Percentiles rank a stretch among this genome's conserved stretches.
phyloP scores from a whole-genome alignment of 2,329 filamentous ascomycete species.

The Biscogniauxia sp. region DNA sequence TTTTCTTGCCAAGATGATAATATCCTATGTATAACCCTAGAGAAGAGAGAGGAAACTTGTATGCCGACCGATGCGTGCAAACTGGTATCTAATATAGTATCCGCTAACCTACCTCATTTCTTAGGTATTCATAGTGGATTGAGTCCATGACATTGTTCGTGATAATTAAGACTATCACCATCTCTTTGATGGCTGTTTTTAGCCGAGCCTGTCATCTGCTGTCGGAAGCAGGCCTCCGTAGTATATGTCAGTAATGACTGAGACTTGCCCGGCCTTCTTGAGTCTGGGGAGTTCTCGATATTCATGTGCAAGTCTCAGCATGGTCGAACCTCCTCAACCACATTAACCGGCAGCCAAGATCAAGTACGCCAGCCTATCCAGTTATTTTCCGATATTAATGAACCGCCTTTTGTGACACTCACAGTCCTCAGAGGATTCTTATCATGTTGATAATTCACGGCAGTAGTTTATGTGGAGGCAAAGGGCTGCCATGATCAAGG shows the following conservation, averaged over 20 bases:
- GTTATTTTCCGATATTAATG: constrained; percentile 28
- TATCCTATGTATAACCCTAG: not conserved
- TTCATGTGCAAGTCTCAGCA: constrained; percentile 22
- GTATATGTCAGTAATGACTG: constrained; percentile 8
- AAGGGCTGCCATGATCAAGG: not conserved
- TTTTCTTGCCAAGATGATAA: constrained; percentile 1
- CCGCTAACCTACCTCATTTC: not conserved
- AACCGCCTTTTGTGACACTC: constrained; percentile 22
- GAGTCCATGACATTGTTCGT: not conserved
- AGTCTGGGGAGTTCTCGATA: constrained; percentile 1
- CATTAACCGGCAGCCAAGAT: constrained; percentile 30
- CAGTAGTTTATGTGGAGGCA: constrained; percentile 14
- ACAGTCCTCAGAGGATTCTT: constrained; percentile 9
- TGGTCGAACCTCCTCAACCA: constrained; percentile 22
- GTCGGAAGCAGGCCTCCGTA: constrained; percentile 8
- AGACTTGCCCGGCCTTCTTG: not conserved
- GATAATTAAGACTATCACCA: constrained; percentile 6
- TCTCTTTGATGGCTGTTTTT: constrained; percentile 15
- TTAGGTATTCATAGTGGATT: constrained; percentile 3
- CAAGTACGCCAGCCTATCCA: constrained; percentile 24
- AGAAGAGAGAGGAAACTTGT: constrained; percentile 1
- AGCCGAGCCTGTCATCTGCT: constrained; percentile 8
- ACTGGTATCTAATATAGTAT: not conserved
- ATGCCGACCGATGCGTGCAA: constrained; percentile 7
- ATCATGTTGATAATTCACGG: constrained; percentile 17